Base-by-base conservation (phyloP, 305 asterid genomes). In the Rubia tinctorum region DNA sequence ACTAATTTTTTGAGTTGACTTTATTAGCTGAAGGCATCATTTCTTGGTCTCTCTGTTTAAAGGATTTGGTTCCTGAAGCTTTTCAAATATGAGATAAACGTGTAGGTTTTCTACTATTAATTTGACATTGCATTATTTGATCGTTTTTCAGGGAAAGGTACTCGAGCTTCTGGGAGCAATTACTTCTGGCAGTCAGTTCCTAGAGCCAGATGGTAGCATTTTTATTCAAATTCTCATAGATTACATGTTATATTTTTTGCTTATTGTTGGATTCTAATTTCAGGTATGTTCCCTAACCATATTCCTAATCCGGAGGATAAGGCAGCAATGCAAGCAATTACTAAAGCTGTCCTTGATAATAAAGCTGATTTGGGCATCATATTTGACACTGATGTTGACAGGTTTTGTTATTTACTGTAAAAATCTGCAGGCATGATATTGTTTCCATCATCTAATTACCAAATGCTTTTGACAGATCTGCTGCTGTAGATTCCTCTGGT, bases 261-360 rank as follows among this genome's bases (percentile, higher is more conserved):
- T 71, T 66, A 62, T 62, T 45, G 42, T 66, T 2, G 72, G 66
- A 17, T 69, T 78, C 77, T 70, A 72, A 37, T 88, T 61, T 51
- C 81, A 95, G 99, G 99, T 77, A 83, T 86, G 82, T 95, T 95
- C 79, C 99, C 99, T 66, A 95, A 95, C 86, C 99, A 92, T 82
- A 95, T 95, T 83, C 99, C 99, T 63, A 95, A 95, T 80, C 99
- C 98, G 4, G 98, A 95, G 84, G 98, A 95, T 80, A 92, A 89
- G 83, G 95, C 85, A 75, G 99, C 98, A 40, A 95, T 95, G 99
- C 79, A 84, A 85, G 95, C 99, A 77, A 88, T 95, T 73, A 92
- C 93, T 70, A 86, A 73, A 76, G 98, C 97, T 17, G 98, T 92
- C 79, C 88, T 89, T 71, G 84, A 90, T 75, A 90, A 89, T 75